Evolutionary conservation across 1,284 basidiomycete species (phyloP).

Genomic region (Inonotus hispidus): DNA sequence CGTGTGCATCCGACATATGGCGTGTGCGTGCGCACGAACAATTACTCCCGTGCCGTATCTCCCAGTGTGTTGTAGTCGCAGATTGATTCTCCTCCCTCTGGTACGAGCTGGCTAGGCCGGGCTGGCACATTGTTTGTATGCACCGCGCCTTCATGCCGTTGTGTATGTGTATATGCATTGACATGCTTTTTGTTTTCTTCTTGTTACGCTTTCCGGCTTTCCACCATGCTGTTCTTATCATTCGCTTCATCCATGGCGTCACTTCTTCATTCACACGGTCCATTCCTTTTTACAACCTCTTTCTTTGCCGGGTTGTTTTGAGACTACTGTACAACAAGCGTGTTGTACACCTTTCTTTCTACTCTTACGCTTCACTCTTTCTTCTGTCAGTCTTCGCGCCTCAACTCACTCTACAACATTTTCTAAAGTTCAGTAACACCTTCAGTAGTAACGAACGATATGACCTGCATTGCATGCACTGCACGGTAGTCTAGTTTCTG

Average conservation of each 20-base stretch:
- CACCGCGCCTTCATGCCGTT: background rate
- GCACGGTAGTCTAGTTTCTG: background rate
- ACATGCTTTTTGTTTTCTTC: background rate
- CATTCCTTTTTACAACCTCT: background rate
- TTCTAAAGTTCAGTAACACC: background rate
- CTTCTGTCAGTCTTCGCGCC: background rate
- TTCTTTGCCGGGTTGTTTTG: background rate
- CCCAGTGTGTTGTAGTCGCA: constrained; percentile 9
- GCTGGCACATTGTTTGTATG: constrained; percentile 5
- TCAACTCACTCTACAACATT: background rate
- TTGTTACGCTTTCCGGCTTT: background rate
- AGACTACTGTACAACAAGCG: constrained; percentile 5
- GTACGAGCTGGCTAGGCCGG: constrained; percentile 18
- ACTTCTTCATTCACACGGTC: background rate
- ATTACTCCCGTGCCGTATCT: background rate
- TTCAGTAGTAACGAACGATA: constrained; percentile 12
- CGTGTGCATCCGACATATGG: background rate
- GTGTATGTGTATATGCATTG: constrained; percentile 7
- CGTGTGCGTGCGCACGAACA: background rate
- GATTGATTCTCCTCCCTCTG: constrained; percentile 16
- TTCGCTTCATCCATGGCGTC: background rate
- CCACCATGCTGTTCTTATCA: background rate
- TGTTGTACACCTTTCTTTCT: constrained; percentile 1
- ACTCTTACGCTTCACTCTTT: background rate
- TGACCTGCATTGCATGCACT: background rate